Evolutionary conservation across 371 early-diverging fungal genomes (phyloP).

Genomic region (Mucor ambiguus): DNA sequence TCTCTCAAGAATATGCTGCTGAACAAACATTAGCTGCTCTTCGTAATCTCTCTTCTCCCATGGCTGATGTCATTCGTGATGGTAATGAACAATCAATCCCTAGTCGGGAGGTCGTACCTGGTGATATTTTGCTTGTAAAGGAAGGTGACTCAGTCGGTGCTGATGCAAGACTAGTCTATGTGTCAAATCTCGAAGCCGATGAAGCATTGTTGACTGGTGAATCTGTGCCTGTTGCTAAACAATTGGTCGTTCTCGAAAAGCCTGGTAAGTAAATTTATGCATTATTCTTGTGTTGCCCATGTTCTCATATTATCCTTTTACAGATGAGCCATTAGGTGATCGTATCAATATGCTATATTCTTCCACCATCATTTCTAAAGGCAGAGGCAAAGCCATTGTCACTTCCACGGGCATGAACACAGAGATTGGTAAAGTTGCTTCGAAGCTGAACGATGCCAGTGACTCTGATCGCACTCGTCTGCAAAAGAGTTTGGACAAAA

Average conservation of each 20-base stretch:
- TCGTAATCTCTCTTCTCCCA: conserved; percentile 77
- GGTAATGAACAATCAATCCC: conserved; percentile 66
- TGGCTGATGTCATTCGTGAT: conserved; percentile 78
- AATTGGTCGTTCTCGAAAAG: conserved; percentile 31
- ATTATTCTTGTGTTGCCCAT: neutral
- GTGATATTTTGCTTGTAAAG: conserved; percentile 85
- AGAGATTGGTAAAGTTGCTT: conserved; percentile 89
- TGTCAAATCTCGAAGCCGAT: conserved; percentile 81
- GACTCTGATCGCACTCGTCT: conserved; percentile 71
- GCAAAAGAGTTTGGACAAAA: conserved; percentile 72
- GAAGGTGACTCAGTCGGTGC: conserved; percentile 90
- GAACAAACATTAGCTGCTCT: conserved; percentile 90
- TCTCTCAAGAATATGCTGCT: conserved; percentile 87
- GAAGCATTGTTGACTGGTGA: conserved; percentile 92
- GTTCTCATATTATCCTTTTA: neutral
- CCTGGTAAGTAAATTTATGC: conserved; percentile 22
- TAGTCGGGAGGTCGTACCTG: conserved; percentile 79
- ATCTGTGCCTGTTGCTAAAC: conserved; percentile 73
- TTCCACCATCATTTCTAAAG: conserved; percentile 72
- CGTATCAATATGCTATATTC: conserved; percentile 77
- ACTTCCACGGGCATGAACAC: conserved; percentile 84
- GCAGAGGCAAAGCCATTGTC: conserved; percentile 80
- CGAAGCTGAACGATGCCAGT: conserved; percentile 70
- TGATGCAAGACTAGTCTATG: conserved; percentile 81
- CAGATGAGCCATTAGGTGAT: conserved; percentile 72